Percentiles rank a stretch among this genome's conserved stretches.
phyloP scores from a whole-genome alignment of 2,329 filamentous ascomycete genomes.

The Fusarium guadeloupense region DNA sequence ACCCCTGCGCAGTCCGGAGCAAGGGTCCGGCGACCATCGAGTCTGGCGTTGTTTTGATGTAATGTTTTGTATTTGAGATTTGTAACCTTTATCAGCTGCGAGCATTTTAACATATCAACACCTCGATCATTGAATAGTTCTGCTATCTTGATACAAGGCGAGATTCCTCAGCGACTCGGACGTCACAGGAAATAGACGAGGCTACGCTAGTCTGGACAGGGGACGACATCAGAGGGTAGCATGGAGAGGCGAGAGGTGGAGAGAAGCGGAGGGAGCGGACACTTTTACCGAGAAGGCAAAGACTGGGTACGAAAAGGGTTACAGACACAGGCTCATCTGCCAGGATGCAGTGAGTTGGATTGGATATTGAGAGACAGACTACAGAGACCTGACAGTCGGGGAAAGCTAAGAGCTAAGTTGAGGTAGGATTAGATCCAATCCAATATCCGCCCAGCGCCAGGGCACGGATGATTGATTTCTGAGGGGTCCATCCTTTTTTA shows the following conservation, averaged over 20 bases:
- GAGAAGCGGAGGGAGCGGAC: slow-evolving; percentile 34
- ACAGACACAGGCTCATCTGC: slow-evolving; percentile 17
- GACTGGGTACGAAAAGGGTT: slow-evolving; percentile 33
- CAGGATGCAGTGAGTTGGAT: slow-evolving; percentile 11
- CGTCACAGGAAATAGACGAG: slow-evolving; percentile 32
- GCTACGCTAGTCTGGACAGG: slow-evolving; percentile 37
- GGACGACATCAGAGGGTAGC: slow-evolving; percentile 23
- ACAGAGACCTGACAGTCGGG: too few species aligned
- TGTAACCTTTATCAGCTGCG: too few species aligned
- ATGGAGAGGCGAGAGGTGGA: slow-evolving; percentile 29
- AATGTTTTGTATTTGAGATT: too few species aligned
- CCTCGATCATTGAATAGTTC: too few species aligned
- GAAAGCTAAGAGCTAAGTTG: neutral
- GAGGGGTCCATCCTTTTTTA: slow-evolving; percentile 8
- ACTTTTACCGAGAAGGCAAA: slow-evolving; percentile 34
- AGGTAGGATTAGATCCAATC: neutral
- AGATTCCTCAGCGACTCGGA: slow-evolving; percentile 3
- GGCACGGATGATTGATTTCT: neutral
- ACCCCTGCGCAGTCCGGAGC: slow-evolving; percentile 25
- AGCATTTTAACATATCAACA: too few species aligned
- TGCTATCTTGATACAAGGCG: neutral
- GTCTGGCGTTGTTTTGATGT: neutral
- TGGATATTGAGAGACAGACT: slow-evolving; percentile 4
- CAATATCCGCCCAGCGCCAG: neutral
- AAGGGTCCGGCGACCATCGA: slow-evolving; percentile 12